Base-by-base conservation (phyloP, 495 filamentous ascomycete genomes). In the Neurospora sp. region DNA sequence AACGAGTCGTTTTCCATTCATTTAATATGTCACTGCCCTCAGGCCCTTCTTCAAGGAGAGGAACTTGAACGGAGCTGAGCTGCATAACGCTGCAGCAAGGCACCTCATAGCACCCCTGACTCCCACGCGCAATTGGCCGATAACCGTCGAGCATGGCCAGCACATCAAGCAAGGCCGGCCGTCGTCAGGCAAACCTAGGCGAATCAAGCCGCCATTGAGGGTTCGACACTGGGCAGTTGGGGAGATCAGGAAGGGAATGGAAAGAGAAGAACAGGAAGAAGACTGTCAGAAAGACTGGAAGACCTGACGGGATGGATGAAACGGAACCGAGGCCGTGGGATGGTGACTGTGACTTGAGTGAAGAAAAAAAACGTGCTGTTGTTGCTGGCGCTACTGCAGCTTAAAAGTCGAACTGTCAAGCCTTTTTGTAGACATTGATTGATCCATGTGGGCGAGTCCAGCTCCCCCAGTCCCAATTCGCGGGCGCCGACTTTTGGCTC, bases 141-240 rank as follows among this genome's bases (percentile, higher is more conserved):
- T 39, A 66, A 21, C 72, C 73, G 17, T 77, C 75, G 78, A 80
- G 78, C 81, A 81, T 72, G 77, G 81, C 80, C 81, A 82, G 77
- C 81, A 77, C 81, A 82, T 79, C 80, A 76, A 81, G 76, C 76
- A 59, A 79, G 75, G 77, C 79, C 76, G 77, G 76, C 78, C 80
- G 77, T 78, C 54, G 28, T 62, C 54, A 31, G 54, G 54, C 54
- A 36, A 66, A 66, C 54, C 28, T 15, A 28, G 54, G 54, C 54
- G 54, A 66, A 66, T 34, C 54, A 66, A 34, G 54, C 28, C 28
- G 54, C 15, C 48, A 28, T 15, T 15, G 21, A 28, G 48, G 43
- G n/a, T 21, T 45, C 43, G 19, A 1, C 7, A 19, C 5, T 28
- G 45, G 42, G 19, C 19, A 54, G 45, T 28, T 2, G n/a, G 4